These are phyloP conservation scores for Stephania cephalantha DNA, from an alignment of 164 flowering plant species.

Conservation along the genomic window DNA sequence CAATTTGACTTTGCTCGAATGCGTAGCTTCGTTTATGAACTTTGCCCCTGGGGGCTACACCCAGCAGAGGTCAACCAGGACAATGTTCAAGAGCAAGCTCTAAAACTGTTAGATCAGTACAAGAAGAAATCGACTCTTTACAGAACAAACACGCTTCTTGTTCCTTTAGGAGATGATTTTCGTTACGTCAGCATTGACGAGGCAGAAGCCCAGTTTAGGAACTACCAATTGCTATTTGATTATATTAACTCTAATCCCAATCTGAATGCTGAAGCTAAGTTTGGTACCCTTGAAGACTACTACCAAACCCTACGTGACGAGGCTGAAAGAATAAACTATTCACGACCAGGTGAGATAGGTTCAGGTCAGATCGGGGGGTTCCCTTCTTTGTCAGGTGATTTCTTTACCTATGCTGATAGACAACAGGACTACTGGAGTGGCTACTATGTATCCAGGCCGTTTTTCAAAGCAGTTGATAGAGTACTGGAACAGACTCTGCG, in stretches of 20 bases:
- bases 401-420: conserved; percentile 96
- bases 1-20: conserved; percentile 95
- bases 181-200: conserved; percentile 77
- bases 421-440: conserved; percentile 98
- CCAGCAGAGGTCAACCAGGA: conserved; percentile 69
- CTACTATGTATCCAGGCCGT: conserved; percentile 96
- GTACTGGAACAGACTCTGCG: conserved; percentile 93
- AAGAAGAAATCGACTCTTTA: conserved; percentile 83
- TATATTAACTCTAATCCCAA: conserved; percentile 76
- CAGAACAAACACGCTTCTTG: conserved; percentile 86
- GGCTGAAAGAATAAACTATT: conserved; percentile 76
- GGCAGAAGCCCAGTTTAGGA: conserved; percentile 96
- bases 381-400: conserved; percentile 92
- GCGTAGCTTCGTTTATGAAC: conserved; percentile 62
- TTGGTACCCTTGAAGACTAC: conserved; percentile 96
- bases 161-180: conserved; percentile 98
- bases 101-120: conserved; percentile 76
- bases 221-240: conserved; percentile 86
- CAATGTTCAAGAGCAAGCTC: conserved; percentile 83
- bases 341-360: conserved; percentile 74
- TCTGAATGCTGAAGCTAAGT: conserved; percentile 78
- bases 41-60: conserved; percentile 81
- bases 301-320: conserved; percentile 87
- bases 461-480: conserved; percentile 95
- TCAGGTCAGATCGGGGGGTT: conserved; percentile 77